Evolutionary conservation across 257 asterid species (phyloP).

Genomic region (Ilex asprella): DNA sequence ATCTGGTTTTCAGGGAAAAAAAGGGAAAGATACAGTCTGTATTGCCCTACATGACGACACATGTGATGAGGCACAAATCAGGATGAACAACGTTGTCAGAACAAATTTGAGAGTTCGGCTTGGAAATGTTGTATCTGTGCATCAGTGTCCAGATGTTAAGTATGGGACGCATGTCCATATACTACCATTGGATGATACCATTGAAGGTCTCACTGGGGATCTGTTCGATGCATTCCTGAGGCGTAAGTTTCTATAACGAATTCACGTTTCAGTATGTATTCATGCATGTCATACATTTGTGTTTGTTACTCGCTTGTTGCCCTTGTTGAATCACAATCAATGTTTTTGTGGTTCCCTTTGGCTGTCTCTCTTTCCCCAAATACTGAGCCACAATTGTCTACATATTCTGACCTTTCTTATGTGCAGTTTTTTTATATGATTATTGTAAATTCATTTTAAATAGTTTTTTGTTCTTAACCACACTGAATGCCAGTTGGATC

Average conservation of each 20-base stretch:
- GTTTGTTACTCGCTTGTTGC: no score
- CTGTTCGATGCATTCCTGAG: constrained; percentile 58
- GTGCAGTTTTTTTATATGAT: no score
- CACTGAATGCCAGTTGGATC: no score
- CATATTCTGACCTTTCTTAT: no score
- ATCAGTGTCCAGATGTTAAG: constrained; percentile 57
- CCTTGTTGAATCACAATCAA: no score
- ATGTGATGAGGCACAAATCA: constrained; percentile 55
- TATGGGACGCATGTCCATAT: constrained; percentile 55
- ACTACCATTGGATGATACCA: constrained; percentile 53
- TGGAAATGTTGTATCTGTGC: constrained; percentile 70
- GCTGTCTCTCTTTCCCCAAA: no score
- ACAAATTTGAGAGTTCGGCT: constrained; percentile 55
- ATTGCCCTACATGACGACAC: constrained; percentile 66
- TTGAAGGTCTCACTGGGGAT: constrained; percentile 68
- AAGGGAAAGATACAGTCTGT: constrained; percentile 59
- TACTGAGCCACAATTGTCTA: no score
- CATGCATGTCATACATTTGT: no score
- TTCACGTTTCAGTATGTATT: no score
- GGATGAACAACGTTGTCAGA: constrained; percentile 73
- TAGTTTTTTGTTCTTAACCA: no score
- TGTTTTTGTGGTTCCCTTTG: no score
- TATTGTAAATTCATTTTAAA: no score
- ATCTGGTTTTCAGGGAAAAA: constrained; percentile 49
- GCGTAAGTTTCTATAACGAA: constrained; percentile 32